Conservation (phyloP, 1,284 basidiomycete genomes). For the Leccinum angustisporum region DNA sequence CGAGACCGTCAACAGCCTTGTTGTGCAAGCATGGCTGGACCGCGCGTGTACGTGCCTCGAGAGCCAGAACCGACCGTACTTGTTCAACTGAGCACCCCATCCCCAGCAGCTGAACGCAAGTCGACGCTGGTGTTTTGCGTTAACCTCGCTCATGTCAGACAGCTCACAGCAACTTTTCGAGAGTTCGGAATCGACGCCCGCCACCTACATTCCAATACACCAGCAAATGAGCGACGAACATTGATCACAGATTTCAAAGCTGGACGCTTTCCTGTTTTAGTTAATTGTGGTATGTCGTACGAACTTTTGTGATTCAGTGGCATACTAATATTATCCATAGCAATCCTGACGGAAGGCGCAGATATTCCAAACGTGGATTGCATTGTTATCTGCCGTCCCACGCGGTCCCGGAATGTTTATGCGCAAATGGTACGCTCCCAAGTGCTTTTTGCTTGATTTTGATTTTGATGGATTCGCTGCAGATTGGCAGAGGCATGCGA, state of each 20-base stretch:
- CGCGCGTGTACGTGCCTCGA: constrained; percentile 56
- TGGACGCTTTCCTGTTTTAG: constrained; percentile 80
- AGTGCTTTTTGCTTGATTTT: neutral
- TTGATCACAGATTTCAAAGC: constrained; percentile 70
- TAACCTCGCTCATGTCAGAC: constrained; percentile 80
- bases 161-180: constrained; percentile 75
- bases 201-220: constrained; percentile 75
- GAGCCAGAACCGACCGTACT: constrained; percentile 4
- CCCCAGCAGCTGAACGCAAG: constrained; percentile 54
- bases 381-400: constrained; percentile 83
- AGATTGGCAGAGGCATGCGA: constrained; percentile 94
- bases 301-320: neutral
- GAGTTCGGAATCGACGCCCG: constrained; percentile 84
- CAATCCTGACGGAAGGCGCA: constrained; percentile 88
- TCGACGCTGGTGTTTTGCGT: constrained; percentile 94
- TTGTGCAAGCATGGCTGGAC: constrained; percentile 82
- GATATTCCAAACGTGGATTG: constrained; percentile 95
- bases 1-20: constrained; percentile 68
- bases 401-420: constrained; percentile 85
- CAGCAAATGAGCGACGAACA: constrained; percentile 60
- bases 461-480: neutral
- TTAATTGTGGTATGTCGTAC: constrained; percentile 79
- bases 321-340: constrained; percentile 38
- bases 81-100: neutral
- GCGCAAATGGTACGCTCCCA: constrained; percentile 79